Percentiles rank a stretch among this genome's conserved stretches.
phyloP scores from a whole-genome alignment of 257 asterid genomes.

The Paraleonurus japonicus region DNA sequence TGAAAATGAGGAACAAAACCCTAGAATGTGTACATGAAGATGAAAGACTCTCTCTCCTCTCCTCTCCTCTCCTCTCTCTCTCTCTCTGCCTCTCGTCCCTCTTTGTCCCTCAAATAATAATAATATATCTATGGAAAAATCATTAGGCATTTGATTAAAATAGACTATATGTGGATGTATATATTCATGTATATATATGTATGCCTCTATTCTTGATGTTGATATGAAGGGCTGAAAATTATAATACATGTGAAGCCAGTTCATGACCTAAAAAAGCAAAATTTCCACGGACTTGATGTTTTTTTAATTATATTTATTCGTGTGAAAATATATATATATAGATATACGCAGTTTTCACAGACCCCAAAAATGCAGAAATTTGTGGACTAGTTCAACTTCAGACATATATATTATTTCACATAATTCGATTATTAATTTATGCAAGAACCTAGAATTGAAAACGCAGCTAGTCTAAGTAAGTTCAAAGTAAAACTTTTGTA shows the following conservation, averaged over 20 bases:
- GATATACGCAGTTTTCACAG: too few relatives aligned
- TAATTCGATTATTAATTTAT: constrained; percentile 3
- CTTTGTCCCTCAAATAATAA: constrained; percentile 27
- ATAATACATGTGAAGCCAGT: constrained; percentile 57
- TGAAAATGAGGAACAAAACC: constrained; percentile 53
- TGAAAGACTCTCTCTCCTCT: constrained; percentile 32
- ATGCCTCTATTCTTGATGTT: constrained; percentile 36
- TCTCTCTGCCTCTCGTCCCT: constrained; percentile 24
- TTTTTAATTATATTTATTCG: not conserved
- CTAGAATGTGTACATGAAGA: constrained; percentile 44
- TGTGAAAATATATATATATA: constrained; percentile 8
- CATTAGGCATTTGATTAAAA: constrained; percentile 32
- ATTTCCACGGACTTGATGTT: constrained; percentile 35
- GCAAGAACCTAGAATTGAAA: constrained; percentile 31
- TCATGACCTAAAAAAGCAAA: constrained; percentile 41
- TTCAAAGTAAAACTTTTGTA: constrained; percentile 62
- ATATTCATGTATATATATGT: constrained; percentile 22
- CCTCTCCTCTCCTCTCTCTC: constrained; percentile 27
- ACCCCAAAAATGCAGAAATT: constrained; percentile 29
- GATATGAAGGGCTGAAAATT: constrained; percentile 31
- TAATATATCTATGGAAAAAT: constrained; percentile 23
- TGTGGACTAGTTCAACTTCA: constrained; percentile 40
- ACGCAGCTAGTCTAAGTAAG: constrained; percentile 38
- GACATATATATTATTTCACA: constrained; percentile 24
- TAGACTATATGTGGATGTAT: constrained; percentile 25